phyloP scores from a whole-genome alignment of 257 asterid genomes.

The Cinchona pubescens region DNA sequence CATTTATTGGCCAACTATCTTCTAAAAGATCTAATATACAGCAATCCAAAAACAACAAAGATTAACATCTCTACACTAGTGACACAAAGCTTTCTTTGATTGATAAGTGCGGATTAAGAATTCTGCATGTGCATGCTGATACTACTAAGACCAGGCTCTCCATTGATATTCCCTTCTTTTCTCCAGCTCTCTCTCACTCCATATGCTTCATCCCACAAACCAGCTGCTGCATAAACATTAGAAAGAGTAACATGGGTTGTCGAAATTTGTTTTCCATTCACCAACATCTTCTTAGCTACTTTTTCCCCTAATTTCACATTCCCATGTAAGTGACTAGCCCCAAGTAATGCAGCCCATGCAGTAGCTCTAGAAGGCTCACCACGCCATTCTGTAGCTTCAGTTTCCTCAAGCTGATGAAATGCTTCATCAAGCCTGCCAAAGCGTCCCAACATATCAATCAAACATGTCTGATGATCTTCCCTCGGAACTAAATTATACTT shows the following conservation, averaged over 20 bases:
- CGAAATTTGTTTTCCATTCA: constrained; percentile 19
- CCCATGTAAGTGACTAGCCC: constrained; percentile 37
- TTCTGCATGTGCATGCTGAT: constrained; percentile 19
- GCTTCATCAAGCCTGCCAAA: constrained; percentile 46
- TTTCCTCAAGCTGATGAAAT: constrained; percentile 33
- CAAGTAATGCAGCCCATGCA: constrained; percentile 46
- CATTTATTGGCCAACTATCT: no score
- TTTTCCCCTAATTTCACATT: constrained; percentile 31
- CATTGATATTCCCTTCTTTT: constrained; percentile 19
- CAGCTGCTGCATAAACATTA: constrained; percentile 41
- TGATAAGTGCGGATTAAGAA: constrained; percentile 11
- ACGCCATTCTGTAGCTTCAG: constrained; percentile 15
- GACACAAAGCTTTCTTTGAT: background rate
- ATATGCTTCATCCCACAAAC: constrained; percentile 46
- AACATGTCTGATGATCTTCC: constrained; percentile 39
- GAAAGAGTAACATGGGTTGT: constrained; percentile 27
- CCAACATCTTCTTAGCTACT: constrained; percentile 31
- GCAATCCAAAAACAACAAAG: background rate
- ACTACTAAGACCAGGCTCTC: constrained; percentile 40
- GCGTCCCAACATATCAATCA: constrained; percentile 43
- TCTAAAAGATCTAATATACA: no score
- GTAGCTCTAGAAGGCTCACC: constrained; percentile 9
- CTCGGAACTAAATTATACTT: constrained; percentile 25
- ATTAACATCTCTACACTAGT: background rate
- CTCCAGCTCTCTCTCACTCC: constrained; percentile 30